Evolutionary conservation across 495 filamentous ascomycete species (phyloP), one percentile per base, ranked within the genome.

Genomic region (Tuber umbilicatum): DNA sequence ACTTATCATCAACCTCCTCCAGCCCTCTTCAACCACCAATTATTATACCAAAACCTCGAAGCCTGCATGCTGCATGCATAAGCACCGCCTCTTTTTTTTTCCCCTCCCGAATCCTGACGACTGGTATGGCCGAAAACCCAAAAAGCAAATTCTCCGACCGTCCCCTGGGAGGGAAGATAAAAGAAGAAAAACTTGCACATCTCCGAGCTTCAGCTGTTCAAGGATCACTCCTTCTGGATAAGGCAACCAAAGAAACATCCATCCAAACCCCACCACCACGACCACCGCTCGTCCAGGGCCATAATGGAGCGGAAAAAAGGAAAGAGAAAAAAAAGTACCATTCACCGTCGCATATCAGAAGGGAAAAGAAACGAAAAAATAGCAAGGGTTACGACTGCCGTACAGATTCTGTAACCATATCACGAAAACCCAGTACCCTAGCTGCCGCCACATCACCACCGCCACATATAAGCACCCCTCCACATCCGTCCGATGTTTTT

Each of bases 401-500:
- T 64, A 31, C n/a, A 64, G n/a, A 64, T 64, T 64, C 55, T 31
- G 55, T 17, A 31, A 64, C 55, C 42, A 43, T 64, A 14, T 14
- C 27, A 2, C 50, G 37, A 75, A 74, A 47, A 70, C 71, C 69
- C 73, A 42, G 55, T 47, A 70, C 70, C 73, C 74, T 64, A 73
- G 71, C 76, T 68, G 70, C 73, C 77, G 76, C 76, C 76, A 78
- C 76, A 73, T 27, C n/a, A 55, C 9, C 47, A 10, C 47, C 21
- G 47, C 47, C 50, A 55, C 23, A 50, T 50, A 60, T 3, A 31
- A 60, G 50, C n/a, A 60, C n/a, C 50, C 50, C 47, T 27, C 55
- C 27, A 64, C 27, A 64, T 79, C 78, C 77, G 77, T 79, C 77
- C 60, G 77, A 79, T 79, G 77, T 79, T 78, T 78, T 79, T 43